Evolutionary conservation across 2,329 filamentous ascomycete species (phyloP).

Genomic region (Sclerotinia trifoliorum): DNA sequence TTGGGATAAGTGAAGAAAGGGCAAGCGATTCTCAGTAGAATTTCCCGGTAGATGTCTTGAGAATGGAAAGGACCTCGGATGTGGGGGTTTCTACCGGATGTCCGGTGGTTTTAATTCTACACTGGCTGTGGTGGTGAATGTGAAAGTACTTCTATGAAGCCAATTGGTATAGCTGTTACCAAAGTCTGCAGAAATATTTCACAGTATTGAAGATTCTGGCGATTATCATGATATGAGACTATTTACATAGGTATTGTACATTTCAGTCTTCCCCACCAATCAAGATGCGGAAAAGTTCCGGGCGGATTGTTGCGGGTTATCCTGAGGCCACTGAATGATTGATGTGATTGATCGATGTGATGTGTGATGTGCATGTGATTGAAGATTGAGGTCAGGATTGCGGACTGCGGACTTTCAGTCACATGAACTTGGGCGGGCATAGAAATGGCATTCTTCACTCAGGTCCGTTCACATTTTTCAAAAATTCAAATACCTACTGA

Average conservation of each 20-base stretch:
- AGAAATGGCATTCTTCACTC: background rate
- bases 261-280: background rate
- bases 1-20: slow-evolving; percentile 10
- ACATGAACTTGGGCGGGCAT: background rate
- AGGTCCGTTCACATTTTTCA: background rate
- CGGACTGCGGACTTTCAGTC: background rate
- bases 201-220: background rate
- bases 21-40: slow-evolving; percentile 11
- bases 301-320: slow-evolving; percentile 5
- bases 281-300: background rate
- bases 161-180: background rate
- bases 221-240: background rate
- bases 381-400: background rate
- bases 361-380: background rate
- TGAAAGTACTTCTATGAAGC: background rate
- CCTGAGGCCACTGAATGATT: slow-evolving; percentile 3
- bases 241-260: slow-evolving; percentile 3
- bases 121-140: background rate
- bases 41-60: background rate
- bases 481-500: background rate
- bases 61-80: background rate
- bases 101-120: background rate
- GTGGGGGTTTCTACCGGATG: background rate
- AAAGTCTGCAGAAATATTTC: no score
- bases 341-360: no score